Evolutionary conservation across 2,329 filamentous ascomycete genomes (phyloP).

Genomic region (Fusarium sacchari): DNA sequence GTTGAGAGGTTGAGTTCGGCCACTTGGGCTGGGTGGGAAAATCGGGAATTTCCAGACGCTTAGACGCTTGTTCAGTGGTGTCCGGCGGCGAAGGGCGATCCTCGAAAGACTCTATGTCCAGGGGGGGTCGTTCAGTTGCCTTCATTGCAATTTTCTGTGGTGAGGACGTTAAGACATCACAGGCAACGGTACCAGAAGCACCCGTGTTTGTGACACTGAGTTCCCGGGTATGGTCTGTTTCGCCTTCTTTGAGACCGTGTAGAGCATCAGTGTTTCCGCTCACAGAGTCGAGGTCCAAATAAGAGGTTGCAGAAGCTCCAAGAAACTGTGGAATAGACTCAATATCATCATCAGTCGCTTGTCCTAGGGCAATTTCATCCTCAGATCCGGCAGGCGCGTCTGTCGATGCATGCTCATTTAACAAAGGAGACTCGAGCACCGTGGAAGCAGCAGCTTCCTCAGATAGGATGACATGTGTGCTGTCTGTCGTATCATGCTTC

Average conservation of each 20-base stretch:
- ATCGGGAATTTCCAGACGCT: background rate
- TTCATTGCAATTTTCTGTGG: background rate
- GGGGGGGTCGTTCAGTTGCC: background rate
- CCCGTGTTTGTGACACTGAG: background rate
- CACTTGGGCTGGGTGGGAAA: background rate
- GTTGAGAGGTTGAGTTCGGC: background rate
- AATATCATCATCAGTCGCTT: background rate
- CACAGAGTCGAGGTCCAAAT: background rate
- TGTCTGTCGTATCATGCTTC: slow-evolving; percentile 21
- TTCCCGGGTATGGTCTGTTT: background rate
- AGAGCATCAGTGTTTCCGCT: background rate
- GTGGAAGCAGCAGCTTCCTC: background rate
- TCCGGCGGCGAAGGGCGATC: background rate
- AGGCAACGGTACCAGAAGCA: background rate
- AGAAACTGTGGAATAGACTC: background rate
- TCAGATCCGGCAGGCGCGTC: background rate
- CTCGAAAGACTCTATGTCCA: background rate
- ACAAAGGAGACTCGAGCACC: background rate
- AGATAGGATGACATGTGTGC: background rate
- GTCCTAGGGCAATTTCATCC: background rate
- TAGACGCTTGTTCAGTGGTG: background rate
- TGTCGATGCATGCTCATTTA: slow-evolving; percentile 1
- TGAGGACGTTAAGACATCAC: background rate
- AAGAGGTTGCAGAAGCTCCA: background rate
- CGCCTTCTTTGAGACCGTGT: background rate